Percentiles rank a stretch among this genome's conserved stretches.
Evolutionary conservation across 768 basidiomycete species (phyloP).

Genomic region (Paxillus rubicundulus): DNA sequence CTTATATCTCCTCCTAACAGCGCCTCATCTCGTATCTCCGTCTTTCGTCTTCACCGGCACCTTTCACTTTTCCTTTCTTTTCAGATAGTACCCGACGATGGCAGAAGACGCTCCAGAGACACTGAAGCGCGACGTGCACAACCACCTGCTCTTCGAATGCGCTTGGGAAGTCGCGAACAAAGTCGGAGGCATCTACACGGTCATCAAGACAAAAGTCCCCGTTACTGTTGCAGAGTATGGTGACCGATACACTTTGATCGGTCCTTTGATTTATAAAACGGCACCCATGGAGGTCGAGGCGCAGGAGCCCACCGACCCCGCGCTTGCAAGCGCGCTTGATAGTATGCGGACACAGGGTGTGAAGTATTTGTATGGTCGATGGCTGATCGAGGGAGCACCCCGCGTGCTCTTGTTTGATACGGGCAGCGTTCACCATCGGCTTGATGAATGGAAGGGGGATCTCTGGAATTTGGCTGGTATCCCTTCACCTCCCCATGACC

Average conservation of each 20-base stretch:
- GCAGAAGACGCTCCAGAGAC: conserved; percentile 19
- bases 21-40: background rate
- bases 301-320: conserved; percentile 81
- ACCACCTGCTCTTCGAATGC: conserved; percentile 86
- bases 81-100: conserved; percentile 13
- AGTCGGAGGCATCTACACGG: conserved; percentile 98
- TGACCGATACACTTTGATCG: conserved; percentile 93
- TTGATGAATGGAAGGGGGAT: conserved; percentile 99
- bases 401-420: conserved; percentile 96
- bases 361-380: conserved; percentile 92
- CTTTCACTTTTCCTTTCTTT: background rate
- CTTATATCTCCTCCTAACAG: background rate
- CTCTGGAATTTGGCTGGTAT: conserved; percentile 99
- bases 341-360: conserved; percentile 87
- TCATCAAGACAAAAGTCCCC: conserved; percentile 99
- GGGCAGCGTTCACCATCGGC: conserved; percentile 75
- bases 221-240: conserved; percentile 97
- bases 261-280: conserved; percentile 97
- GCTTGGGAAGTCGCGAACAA: conserved; percentile 99
- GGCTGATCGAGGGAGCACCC: conserved; percentile 97
- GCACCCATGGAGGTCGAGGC: conserved; percentile 99
- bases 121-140: conserved; percentile 66
- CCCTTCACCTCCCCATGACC: conserved; percentile 92
- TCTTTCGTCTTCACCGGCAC: background rate
- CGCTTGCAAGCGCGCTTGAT: conserved; percentile 73